Conservation (phyloP, 345 rosid genomes). For the Citrus sinensis region DVS_A1.0 CM039169.1:29301001-29301500, state of each 20-base stretch:
- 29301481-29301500: conserved; percentile 45
- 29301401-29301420: conserved; percentile 31
- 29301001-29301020: conserved; percentile 94
- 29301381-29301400: conserved; percentile 36
- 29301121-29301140: conserved; percentile 88
- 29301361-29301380: conserved; percentile 97
- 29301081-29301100: conserved; percentile 88
- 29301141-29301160: conserved; percentile 43
- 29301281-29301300: conserved; percentile 88
- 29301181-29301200: background rate
- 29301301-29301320: conserved; percentile 89
- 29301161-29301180: background rate
- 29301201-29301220: background rate
- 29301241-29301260: conserved; percentile 92
- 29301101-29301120: conserved; percentile 92
- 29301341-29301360: conserved; percentile 76
- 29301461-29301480: conserved; percentile 29
- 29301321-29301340: conserved; percentile 95
- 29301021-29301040: conserved; percentile 94
- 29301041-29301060: conserved; percentile 90
- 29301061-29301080: conserved; percentile 91
- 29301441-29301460: conserved; percentile 24
- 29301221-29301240: conserved; percentile 48
- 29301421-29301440: conserved; percentile 25
- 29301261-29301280: conserved; percentile 96